Percentiles rank a stretch among this genome's conserved stretches.
Conservation (phyloP, 441 rosid genomes). For the Caryocar brasiliense region DNA sequence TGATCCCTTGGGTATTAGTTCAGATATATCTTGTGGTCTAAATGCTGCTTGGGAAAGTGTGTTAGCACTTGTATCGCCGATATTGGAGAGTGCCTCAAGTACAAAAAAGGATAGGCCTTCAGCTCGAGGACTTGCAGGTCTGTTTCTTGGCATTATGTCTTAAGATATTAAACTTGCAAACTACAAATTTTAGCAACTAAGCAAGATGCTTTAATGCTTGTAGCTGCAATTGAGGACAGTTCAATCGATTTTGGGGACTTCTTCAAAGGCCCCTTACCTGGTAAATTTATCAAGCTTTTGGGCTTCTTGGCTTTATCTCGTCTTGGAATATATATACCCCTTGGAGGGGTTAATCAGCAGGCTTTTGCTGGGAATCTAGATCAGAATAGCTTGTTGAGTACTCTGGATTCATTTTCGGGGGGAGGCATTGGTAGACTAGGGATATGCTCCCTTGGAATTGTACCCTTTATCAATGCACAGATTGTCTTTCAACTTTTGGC, state of each 20-base stretch:
- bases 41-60: slow-evolving; percentile 49
- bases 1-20: slow-evolving; percentile 78
- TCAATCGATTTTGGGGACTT: slow-evolving; percentile 95
- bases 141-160: slow-evolving; percentile 10
- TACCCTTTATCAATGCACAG: slow-evolving; percentile 93
- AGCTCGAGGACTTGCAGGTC: slow-evolving; percentile 80
- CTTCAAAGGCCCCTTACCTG: slow-evolving; percentile 86
- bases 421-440: slow-evolving; percentile 98
- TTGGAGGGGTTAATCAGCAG: slow-evolving; percentile 87
- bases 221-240: slow-evolving; percentile 98
- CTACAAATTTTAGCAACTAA: slow-evolving; percentile 13
- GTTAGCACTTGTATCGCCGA: slow-evolving; percentile 41
- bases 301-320: slow-evolving; percentile 82
- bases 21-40: slow-evolving; percentile 36
- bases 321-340: slow-evolving; percentile 85
- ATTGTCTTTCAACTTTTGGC: slow-evolving; percentile 98
- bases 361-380: slow-evolving; percentile 90
- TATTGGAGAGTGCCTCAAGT: slow-evolving; percentile 50
- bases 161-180: slow-evolving; percentile 5
- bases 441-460: slow-evolving; percentile 89
- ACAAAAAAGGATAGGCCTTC: slow-evolving; percentile 56
- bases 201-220: slow-evolving; percentile 21
- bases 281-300: slow-evolving; percentile 81
- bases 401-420: slow-evolving; percentile 93
- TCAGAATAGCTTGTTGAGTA: slow-evolving; percentile 79